phyloP scores from a whole-genome alignment of 2,329 filamentous ascomycete genomes.

The Sarocladium brachiariae region DNA sequence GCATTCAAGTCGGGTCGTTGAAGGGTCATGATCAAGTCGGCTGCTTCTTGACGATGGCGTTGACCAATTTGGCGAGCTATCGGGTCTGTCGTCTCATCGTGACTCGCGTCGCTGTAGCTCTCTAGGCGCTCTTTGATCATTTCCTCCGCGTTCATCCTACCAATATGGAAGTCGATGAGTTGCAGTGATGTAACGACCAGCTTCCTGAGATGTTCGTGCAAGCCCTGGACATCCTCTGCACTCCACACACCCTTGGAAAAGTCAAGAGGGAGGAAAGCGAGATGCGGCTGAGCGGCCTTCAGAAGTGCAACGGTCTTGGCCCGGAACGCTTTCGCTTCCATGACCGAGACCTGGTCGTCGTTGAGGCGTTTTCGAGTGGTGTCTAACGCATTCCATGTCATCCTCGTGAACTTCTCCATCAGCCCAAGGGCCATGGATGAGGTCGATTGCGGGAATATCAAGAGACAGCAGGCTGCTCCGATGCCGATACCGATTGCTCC shows the following conservation, averaged over 20 bases:
- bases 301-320: conserved; percentile 26
- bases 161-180: conserved; percentile 36
- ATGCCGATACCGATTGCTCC: conserved; percentile 38
- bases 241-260: conserved; percentile 39
- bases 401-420: conserved; percentile 23
- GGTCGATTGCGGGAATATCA: conserved; percentile 44
- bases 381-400: conserved; percentile 26
- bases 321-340: conserved; percentile 20
- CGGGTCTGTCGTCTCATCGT: conserved; percentile 6
- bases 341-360: background rate
- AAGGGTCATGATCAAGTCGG: conserved; percentile 29
- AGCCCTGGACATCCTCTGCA: conserved; percentile 31
- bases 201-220: conserved; percentile 30
- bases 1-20: conserved; percentile 28
- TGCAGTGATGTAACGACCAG: conserved; percentile 27
- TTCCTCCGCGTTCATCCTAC: conserved; percentile 16
- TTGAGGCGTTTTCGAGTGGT: conserved; percentile 17
- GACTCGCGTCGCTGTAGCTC: conserved; percentile 6
- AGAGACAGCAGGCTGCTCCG: conserved; percentile 33
- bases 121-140: conserved; percentile 16
- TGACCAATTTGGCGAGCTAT: conserved; percentile 15
- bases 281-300: conserved; percentile 29
- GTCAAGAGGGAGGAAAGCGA: conserved; percentile 39
- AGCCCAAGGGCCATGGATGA: conserved; percentile 33
- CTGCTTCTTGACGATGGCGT: conserved; percentile 24